Percentiles rank a stretch among this genome's conserved stretches.
Evolutionary conservation across 495 filamentous ascomycete species (phyloP).

Genomic region (Talaromyces proteolyticus): DNA sequence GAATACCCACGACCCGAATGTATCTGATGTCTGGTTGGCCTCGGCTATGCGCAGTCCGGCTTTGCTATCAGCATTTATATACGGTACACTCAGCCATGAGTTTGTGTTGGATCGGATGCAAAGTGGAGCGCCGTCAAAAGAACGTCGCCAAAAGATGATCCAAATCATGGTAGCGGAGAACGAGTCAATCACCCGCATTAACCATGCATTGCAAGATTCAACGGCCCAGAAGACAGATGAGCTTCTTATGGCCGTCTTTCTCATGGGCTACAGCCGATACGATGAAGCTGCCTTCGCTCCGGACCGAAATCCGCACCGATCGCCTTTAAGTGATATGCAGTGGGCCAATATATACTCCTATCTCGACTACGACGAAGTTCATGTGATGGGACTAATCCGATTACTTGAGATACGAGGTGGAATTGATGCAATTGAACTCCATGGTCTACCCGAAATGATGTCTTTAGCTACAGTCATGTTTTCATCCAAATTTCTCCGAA

Average conservation of each 20-base stretch:
- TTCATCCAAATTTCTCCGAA: conserved; percentile 6
- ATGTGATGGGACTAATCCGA: conserved; percentile 5
- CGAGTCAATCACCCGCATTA: conserved; percentile 5
- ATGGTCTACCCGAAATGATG: conserved; percentile 5
- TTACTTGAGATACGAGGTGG: conserved; percentile 6
- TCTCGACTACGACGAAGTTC: conserved; percentile 7
- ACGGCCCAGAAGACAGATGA: conserved; percentile 6
- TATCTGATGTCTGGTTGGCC: conserved; percentile 4
- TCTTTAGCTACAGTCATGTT: conserved; percentile 7
- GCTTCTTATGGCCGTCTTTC: conserved; percentile 5
- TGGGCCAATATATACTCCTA: conserved; percentile 8
- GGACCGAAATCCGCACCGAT: neutral
- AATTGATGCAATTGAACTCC: conserved; percentile 3
- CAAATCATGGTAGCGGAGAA: conserved; percentile 7
- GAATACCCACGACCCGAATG: neutral
- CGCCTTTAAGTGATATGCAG: conserved; percentile 3
- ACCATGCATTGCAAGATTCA: conserved; percentile 3
- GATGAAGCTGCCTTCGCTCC: conserved; percentile 6
- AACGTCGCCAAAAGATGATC: conserved; percentile 6
- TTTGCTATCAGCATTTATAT: conserved; percentile 5
- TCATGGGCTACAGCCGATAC: conserved; percentile 7
- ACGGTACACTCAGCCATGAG: conserved; percentile 7
- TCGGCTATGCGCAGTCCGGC: conserved; percentile 3
- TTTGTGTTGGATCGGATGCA: conserved; percentile 7
- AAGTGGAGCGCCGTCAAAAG: conserved; percentile 1